phyloP scores from a whole-genome alignment of 139 green algal species.

The Auxenochlorella pyrenoidosa region DNA sequence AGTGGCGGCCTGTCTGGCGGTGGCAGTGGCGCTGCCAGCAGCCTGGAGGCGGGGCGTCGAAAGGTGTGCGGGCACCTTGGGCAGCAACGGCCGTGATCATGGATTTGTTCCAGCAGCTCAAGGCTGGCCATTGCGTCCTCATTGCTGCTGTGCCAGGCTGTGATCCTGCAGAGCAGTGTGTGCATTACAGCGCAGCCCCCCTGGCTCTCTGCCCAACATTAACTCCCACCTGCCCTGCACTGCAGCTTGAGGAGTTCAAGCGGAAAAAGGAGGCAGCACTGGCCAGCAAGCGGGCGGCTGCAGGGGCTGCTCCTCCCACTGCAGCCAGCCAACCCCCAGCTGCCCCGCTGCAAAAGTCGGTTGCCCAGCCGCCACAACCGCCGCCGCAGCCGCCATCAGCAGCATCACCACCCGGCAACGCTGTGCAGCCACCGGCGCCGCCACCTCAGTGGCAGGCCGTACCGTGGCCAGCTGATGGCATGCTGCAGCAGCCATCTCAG shows the following conservation, averaged over 20 bases:
- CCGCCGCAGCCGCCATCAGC: background rate
- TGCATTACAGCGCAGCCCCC: too few species aligned
- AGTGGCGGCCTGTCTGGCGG: background rate
- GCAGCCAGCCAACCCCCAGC: background rate
- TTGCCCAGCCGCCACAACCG: background rate
- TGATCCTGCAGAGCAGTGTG: too few species aligned
- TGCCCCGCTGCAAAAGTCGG: background rate
- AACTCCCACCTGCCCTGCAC: background rate
- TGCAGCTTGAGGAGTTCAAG: conserved; percentile 57
- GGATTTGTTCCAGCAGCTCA: too few species aligned
- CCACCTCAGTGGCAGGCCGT: too few species aligned
- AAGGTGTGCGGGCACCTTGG: conserved; percentile 1
- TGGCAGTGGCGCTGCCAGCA: conserved; percentile 2
- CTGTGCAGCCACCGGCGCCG: background rate
- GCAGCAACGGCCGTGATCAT: too few species aligned
- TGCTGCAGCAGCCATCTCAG: background rate
- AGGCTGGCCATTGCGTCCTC: too few species aligned
- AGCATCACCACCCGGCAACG: background rate
- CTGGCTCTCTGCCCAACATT: too few species aligned
- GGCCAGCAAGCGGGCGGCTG: conserved; percentile 20
- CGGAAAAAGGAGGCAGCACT: conserved; percentile 45
- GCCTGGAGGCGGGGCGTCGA: conserved; percentile 39
- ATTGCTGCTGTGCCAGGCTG: too few species aligned
- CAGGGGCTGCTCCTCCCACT: background rate
- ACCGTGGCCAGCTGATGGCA: background rate